Percentiles rank a stretch among this genome's conserved stretches.
Evolutionary conservation across 1,139 yeast species (phyloP).

Genomic region (Candida albicans): DNA sequence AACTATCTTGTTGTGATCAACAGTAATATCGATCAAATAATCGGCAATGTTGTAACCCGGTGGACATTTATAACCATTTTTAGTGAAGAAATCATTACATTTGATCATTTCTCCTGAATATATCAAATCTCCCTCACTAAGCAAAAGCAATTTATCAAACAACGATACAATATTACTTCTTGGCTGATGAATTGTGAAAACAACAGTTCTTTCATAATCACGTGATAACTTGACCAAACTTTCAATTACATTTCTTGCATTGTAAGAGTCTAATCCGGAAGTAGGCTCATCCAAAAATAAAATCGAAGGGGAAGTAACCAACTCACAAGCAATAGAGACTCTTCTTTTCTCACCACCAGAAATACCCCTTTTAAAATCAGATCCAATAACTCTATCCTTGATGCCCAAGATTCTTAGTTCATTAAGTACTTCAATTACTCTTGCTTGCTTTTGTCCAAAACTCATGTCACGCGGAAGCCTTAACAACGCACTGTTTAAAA

Average conservation of each 20-base stretch:
- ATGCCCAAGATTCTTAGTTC: slow-evolving; percentile 83
- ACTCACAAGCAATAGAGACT: slow-evolving; percentile 86
- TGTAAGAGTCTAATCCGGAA: slow-evolving; percentile 90
- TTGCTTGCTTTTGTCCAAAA: slow-evolving; percentile 64
- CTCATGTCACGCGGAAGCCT: slow-evolving; percentile 83
- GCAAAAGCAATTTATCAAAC: slow-evolving; percentile 76
- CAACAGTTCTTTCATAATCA: slow-evolving; percentile 80
- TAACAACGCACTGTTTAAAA: slow-evolving; percentile 84
- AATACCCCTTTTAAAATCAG: slow-evolving; percentile 86
- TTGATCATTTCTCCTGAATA: slow-evolving; percentile 81
- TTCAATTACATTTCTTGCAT: slow-evolving; percentile 89
- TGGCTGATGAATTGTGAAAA: slow-evolving; percentile 97
- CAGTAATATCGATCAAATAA: slow-evolving; percentile 85
- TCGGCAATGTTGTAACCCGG: slow-evolving; percentile 92
- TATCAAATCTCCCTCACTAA: slow-evolving; percentile 83
- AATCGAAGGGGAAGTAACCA: slow-evolving; percentile 82
- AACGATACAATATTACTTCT: slow-evolving; percentile 90
- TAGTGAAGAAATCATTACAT: slow-evolving; percentile 71
- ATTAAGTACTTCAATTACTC: slow-evolving; percentile 81
- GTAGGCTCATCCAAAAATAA: slow-evolving; percentile 88
- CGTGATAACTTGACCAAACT: slow-evolving; percentile 77
- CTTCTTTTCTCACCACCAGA: slow-evolving; percentile 93
- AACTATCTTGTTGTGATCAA: slow-evolving; percentile 49
- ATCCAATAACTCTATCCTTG: slow-evolving; percentile 84
- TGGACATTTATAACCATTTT: slow-evolving; percentile 82